Base-by-base conservation (phyloP, 2,329 filamentous ascomycete species). In the Colletotrichum sp. region DNA sequence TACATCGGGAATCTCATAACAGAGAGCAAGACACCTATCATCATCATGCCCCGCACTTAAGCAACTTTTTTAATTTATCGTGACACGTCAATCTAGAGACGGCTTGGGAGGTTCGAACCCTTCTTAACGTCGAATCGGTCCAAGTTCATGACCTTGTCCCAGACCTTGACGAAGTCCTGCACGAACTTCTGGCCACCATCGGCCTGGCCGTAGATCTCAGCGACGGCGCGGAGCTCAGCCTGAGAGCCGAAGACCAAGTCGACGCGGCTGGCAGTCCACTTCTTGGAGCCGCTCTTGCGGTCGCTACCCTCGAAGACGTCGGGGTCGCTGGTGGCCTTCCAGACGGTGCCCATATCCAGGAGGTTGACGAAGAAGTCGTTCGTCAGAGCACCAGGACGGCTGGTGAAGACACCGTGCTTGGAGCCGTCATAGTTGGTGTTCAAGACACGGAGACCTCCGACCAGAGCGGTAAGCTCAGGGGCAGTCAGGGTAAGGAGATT, bases 301-400 rank as follows among this genome's bases (percentile, higher is more conserved):
- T 95, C 92, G 16, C 85, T 80, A 43, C 92, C 94, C 76, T 92
- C 89, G 83, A 90, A 95, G 66, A 88, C 71, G 79, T 95, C 93
- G 38, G 85, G 82, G 69, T 84, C 85, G n/a, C 79, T 78, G 52
- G 85, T 85, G 0, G 89, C 80, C 85, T 91, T 91, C 94, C 94
- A 96, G 26, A 85, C 87, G 8, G 90, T 94, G 83, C 84, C 86
- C 80, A 89, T 90, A 80, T 95, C 93, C 28, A 96, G 90, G 3
- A 96, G 88, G 86, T 96, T 95, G 84, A 94, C 90, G 81, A 96
- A 96, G 89, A 95, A 96, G 86, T 96, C 94, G 84, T 94, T 95
- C 81, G 92, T 94, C 79, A 96, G 88, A 79, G 90, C 84, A 56
- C 94, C 94, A 1, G 93, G 92, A 9, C 87, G 88, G 79, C 89